Percentiles rank a stretch among this genome's conserved stretches.
Conservation (phyloP, 129 eudicot genomes). For the Calendula officinalis region DNA sequence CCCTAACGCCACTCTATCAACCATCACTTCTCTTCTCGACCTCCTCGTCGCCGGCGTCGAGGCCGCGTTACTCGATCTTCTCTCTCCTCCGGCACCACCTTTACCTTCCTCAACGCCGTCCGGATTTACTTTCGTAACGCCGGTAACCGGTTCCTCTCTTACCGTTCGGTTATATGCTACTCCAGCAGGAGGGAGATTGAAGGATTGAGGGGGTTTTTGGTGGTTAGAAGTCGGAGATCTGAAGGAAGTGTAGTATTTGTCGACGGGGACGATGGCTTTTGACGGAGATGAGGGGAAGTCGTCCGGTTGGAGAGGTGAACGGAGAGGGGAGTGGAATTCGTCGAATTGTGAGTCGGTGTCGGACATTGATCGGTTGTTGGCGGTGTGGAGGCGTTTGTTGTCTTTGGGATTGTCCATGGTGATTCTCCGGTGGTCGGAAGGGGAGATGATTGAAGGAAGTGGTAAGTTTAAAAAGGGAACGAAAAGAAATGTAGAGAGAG, state of each 20-base stretch:
- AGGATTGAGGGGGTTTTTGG: constrained; percentile 27
- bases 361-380: constrained; percentile 49
- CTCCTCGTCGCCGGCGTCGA: constrained; percentile 33
- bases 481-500: constrained; percentile 11
- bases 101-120: constrained; percentile 29
- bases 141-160: constrained; percentile 43
- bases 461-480: not conserved
- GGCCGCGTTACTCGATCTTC: constrained; percentile 36
- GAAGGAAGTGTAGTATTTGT: constrained; percentile 47
- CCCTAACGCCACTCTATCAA: constrained; percentile 56
- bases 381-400: constrained; percentile 23
- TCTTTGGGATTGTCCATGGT: constrained; percentile 27
- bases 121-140: constrained; percentile 41
- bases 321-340: constrained; percentile 53
- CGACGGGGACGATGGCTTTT: constrained; percentile 29
- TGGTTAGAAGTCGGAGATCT: constrained; percentile 41
- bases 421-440: constrained; percentile 12
- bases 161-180: constrained; percentile 34
- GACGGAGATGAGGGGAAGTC: constrained; percentile 6
- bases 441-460: constrained; percentile 6
- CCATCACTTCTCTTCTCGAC: constrained; percentile 42
- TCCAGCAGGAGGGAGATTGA: constrained; percentile 21
- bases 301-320: constrained; percentile 41
- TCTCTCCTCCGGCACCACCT: constrained; percentile 43
- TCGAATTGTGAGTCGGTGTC: constrained; percentile 59